Conservation (phyloP, 1,139 yeast genomes). For the Pichia sp. region DNA sequence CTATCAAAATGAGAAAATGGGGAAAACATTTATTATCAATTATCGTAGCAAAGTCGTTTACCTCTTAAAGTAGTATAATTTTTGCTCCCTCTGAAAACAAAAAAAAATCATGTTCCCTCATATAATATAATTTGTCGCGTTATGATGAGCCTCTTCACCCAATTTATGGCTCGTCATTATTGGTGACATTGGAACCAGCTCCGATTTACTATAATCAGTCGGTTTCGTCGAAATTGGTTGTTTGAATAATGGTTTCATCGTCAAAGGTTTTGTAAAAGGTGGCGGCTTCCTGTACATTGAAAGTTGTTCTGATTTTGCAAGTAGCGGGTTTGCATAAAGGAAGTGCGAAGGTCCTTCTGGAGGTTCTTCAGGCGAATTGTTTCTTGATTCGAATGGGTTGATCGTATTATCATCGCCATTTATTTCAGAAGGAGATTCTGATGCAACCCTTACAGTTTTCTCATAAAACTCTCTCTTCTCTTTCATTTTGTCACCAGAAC, state of each 20-base stretch:
- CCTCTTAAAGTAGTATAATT: no score
- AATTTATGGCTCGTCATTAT: conserved; percentile 1
- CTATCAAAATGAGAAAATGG: neutral
- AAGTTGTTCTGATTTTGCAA: neutral
- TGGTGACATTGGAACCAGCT: conserved; percentile 11
- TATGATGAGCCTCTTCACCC: neutral
- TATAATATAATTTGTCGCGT: no score
- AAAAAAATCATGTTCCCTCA: no score
- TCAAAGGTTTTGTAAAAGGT: neutral
- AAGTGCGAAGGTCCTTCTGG: neutral
- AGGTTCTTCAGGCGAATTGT: neutral
- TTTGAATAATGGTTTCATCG: neutral
- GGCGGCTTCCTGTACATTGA: neutral
- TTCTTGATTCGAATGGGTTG: neutral
- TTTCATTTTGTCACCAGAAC: no score
- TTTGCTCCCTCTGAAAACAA: no score
- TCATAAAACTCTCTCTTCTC: no score
- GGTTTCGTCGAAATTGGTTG: neutral
- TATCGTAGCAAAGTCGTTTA: no score
- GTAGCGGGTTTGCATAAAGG: neutral
- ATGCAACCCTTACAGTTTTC: no score
- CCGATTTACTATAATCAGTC: no score
- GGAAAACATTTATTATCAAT: neutral
- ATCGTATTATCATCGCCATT: no score
- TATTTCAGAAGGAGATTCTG: no score